Base-by-base conservation (phyloP, 78 protist genomes). In the Pigoraptor vietnamica region DNA sequence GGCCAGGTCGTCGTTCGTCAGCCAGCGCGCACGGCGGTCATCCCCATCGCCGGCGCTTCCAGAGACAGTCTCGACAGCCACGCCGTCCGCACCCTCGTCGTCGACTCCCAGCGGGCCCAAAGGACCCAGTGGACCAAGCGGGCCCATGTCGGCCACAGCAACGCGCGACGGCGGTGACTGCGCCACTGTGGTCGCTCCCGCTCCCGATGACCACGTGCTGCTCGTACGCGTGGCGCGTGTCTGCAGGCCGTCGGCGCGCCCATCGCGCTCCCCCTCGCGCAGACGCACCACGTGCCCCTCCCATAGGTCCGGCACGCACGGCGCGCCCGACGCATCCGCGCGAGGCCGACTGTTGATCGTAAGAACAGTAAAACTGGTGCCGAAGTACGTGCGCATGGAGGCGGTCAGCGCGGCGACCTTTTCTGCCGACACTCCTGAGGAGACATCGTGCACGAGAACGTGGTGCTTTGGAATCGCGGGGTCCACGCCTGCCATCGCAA, bases 371-470 rank as follows among this genome's bases (percentile, higher is more conserved):
- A 33, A 79, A 29, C 0, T 23, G 25, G 1, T 2, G 25, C 33
- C 35, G 34, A 37, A 36, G 24, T 40, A 79, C 21, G 36, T 1
- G 33, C 0, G 0, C 36, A 56, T 83, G 37, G 38, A 0, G 32
- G 6, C n/a, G 24, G 0, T 24, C 34, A 39, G 79, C 40, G 38
- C 33, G 24, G 24, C 38, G 55, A n/a, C 29, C 14, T 48, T 48
- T 21, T 48, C 67, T 48, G 67, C 67, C 6, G 67, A 14, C 6
- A 48, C 14, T 6, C 67, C 14, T 6, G 67, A 48, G 14, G 67
- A 48, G 56, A 6, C 34, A 39, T 90, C 92, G 88, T 90, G 67
- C 2, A 90, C 34, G 36, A 90, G 81, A 39, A 90, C 19, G 88
- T 34, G 38, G 32, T 19, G 0, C 21, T 32, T 23, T 0, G 81